phyloP scores from a whole-genome alignment of 345 rosid species.

The Theobroma cacao region DNA sequence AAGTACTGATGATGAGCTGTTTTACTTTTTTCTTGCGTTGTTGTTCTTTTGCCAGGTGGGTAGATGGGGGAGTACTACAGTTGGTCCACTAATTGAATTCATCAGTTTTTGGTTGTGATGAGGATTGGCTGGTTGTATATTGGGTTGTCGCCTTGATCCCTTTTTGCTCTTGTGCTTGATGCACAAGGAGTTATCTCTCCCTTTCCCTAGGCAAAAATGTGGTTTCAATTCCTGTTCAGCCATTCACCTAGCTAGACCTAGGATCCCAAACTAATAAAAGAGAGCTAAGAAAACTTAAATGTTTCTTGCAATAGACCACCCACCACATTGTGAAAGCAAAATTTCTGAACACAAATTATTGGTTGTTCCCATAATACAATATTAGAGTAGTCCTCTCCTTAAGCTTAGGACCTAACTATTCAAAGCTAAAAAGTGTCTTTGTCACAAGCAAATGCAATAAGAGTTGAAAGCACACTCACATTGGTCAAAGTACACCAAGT shows the following conservation, averaged over 20 bases:
- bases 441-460: background rate
- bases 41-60: background rate
- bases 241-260: background rate
- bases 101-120: background rate
- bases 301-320: background rate
- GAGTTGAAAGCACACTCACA: background rate
- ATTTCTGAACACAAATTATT: background rate
- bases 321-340: background rate
- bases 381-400: no score
- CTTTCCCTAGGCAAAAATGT: background rate
- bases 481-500: background rate
- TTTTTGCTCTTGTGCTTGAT: background rate
- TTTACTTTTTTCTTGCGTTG: no score
- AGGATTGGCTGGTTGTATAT: background rate
- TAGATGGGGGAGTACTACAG: background rate
- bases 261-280: background rate
- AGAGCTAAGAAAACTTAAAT: background rate
- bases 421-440: background rate
- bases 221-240: background rate
- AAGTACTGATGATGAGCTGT: background rate
- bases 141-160: background rate
- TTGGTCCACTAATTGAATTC: background rate
- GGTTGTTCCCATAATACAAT: background rate
- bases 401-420: no score
- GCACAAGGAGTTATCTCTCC: background rate